phyloP scores from a whole-genome alignment of 176 grass and related monocot species.

The Hordeum marinum region DNA sequence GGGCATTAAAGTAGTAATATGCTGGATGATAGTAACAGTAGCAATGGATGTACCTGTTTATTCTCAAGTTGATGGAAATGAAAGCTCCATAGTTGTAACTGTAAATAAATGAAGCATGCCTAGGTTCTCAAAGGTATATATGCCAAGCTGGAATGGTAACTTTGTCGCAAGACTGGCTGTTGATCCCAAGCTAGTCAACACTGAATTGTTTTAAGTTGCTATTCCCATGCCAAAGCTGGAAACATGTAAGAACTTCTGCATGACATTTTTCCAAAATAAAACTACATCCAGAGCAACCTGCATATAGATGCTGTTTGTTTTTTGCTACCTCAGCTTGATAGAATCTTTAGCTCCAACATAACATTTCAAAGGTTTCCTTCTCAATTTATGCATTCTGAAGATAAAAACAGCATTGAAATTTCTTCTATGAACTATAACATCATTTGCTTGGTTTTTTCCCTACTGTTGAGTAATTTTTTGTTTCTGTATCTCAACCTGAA shows the following conservation, averaged over 20 bases:
- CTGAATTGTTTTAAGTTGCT: neutral
- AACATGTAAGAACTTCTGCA: neutral
- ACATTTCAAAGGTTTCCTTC: neutral
- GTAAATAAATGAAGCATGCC: neutral
- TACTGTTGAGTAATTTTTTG: neutral
- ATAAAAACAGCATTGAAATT: neutral
- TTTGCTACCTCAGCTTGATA: neutral
- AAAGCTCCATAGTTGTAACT: neutral
- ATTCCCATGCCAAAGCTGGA: conserved; percentile 2
- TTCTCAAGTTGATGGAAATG: neutral
- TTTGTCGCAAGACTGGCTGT: too few species aligned
- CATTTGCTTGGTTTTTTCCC: neutral
- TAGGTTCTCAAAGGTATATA: neutral
- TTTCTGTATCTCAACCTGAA: neutral
- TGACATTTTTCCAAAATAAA: neutral
- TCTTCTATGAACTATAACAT: neutral
- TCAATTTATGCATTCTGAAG: conserved; percentile 14
- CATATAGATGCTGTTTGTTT: neutral
- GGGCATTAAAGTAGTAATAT: neutral
- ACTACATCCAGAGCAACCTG: neutral
- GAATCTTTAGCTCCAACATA: neutral
- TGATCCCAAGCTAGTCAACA: too few species aligned
- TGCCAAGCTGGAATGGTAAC: too few species aligned
- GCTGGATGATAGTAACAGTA: neutral
- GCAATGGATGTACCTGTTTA: neutral